Conservation (phyloP, 306 rosid genomes). For the Casuarina glauca region DNA sequence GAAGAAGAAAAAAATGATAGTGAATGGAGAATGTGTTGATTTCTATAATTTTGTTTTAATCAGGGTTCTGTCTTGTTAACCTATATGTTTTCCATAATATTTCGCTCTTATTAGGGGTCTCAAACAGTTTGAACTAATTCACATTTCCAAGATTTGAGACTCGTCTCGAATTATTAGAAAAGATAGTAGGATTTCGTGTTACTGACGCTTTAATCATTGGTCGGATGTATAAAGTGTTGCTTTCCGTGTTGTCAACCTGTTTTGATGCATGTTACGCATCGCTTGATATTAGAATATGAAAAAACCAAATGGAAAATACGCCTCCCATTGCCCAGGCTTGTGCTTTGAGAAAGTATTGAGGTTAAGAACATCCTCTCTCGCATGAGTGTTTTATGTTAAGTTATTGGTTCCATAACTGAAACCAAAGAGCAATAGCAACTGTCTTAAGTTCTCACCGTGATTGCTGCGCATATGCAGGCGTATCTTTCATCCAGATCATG, state of each 20-base stretch:
- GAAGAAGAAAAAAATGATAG: not conserved
- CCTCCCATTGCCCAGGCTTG: no score
- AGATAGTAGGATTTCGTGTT: not conserved
- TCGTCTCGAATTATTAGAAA: conserved; percentile 14
- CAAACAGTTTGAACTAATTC: conserved; percentile 15
- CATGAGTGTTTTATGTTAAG: not conserved
- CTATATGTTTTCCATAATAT: conserved; percentile 15
- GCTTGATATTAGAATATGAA: no score
- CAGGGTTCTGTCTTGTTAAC: conserved; percentile 23
- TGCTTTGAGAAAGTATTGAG: not conserved
- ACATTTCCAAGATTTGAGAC: conserved; percentile 20
- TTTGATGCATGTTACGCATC: no score
- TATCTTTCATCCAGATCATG: conserved; percentile 47
- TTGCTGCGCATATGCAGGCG: conserved; percentile 28
- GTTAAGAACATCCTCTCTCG: not conserved
- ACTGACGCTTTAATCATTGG: not conserved
- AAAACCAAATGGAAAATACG: no score
- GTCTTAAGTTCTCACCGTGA: conserved; percentile 10
- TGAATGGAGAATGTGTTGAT: conserved; percentile 18
- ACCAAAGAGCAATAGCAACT: not conserved
- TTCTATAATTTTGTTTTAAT: not conserved
- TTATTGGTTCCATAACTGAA: not conserved
- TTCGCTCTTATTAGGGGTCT: not conserved
- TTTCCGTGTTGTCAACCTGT: no score
- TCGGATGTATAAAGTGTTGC: not conserved